These are phyloP conservation scores for Barnettozyma californica DNA, from an alignment of 805 yeast species.

Conservation along the genomic window DNA sequence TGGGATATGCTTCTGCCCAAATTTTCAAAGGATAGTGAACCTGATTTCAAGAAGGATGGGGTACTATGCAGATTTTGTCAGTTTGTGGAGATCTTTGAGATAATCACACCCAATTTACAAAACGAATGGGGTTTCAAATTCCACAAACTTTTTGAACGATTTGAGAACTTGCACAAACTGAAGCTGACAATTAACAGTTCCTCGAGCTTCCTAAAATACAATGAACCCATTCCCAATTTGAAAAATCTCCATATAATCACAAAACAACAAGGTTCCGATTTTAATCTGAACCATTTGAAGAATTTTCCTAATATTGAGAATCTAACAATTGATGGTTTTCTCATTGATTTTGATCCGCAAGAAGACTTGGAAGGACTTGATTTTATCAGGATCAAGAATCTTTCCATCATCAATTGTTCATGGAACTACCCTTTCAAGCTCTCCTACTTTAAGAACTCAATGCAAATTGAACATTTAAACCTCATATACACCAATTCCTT, in stretches of 20 bases:
- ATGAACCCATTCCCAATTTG: slow-evolving; percentile 12
- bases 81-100: slow-evolving; percentile 24
- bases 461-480: slow-evolving; percentile 20
- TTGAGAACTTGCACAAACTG: slow-evolving; percentile 22
- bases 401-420: slow-evolving; percentile 39
- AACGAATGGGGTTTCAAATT: slow-evolving; percentile 33
- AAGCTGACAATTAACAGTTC: slow-evolving; percentile 26
- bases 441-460: slow-evolving; percentile 24
- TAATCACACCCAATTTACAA: slow-evolving; percentile 26
- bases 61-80: slow-evolving; percentile 9
- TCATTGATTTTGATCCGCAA: slow-evolving; percentile 37
- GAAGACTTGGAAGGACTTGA: slow-evolving; percentile 21
- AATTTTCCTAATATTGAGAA: slow-evolving; percentile 31
- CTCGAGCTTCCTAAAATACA: slow-evolving; percentile 32
- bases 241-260: slow-evolving; percentile 21
- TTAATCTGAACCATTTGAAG: slow-evolving; percentile 39
- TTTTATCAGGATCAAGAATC: slow-evolving; percentile 19
- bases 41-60: slow-evolving; percentile 4
- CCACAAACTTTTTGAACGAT: slow-evolving; percentile 19
- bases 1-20: slow-evolving; percentile 14
- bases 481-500: slow-evolving; percentile 29
- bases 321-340: slow-evolving; percentile 35
- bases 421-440: slow-evolving; percentile 55
- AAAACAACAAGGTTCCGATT: slow-evolving; percentile 24
- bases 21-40: neutral